Percentiles rank a stretch among this genome's conserved stretches.
phyloP scores from a whole-genome alignment of 1,284 basidiomycete genomes.

The Schizophyllum amplum region DNA sequence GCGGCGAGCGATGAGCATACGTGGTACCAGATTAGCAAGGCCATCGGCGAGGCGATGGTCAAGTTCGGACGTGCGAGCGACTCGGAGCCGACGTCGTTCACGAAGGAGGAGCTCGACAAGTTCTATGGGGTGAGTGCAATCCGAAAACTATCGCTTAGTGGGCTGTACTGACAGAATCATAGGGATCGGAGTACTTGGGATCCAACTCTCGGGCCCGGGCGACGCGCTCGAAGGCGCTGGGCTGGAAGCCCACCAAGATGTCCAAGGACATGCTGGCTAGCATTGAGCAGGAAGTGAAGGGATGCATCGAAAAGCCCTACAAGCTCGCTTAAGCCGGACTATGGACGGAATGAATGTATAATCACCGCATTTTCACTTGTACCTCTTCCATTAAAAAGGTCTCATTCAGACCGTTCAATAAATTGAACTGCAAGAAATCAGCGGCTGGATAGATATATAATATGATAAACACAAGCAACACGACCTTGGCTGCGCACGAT shows the following conservation, averaged over 20 bases:
- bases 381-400: too few relatives aligned
- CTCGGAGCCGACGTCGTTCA: slow-evolving; percentile 19
- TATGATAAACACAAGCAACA: too few relatives aligned
- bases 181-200: slow-evolving; percentile 5
- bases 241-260: slow-evolving; percentile 12
- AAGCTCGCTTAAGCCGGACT: too few relatives aligned
- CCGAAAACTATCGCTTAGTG: background rate
- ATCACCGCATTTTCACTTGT: too few relatives aligned
- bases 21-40: slow-evolving; percentile 19
- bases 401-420: too few relatives aligned
- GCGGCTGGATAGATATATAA: too few relatives aligned
- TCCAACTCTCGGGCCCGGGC: slow-evolving; percentile 9
- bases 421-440: too few relatives aligned
- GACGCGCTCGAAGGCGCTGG: slow-evolving; percentile 8
- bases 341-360: too few relatives aligned
- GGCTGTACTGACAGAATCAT: background rate
- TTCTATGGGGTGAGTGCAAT: slow-evolving; percentile 9
- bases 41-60: slow-evolving; percentile 21
- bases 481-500: too few relatives aligned
- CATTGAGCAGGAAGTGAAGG: background rate
- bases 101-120: slow-evolving; percentile 17
- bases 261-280: slow-evolving; percentile 9
- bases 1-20: slow-evolving; percentile 24
- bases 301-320: slow-evolving; percentile 1
- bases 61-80: slow-evolving; percentile 13